Conservation (phyloP, 2,329 filamentous ascomycete species). For the Colletotrichum horii region DNA sequence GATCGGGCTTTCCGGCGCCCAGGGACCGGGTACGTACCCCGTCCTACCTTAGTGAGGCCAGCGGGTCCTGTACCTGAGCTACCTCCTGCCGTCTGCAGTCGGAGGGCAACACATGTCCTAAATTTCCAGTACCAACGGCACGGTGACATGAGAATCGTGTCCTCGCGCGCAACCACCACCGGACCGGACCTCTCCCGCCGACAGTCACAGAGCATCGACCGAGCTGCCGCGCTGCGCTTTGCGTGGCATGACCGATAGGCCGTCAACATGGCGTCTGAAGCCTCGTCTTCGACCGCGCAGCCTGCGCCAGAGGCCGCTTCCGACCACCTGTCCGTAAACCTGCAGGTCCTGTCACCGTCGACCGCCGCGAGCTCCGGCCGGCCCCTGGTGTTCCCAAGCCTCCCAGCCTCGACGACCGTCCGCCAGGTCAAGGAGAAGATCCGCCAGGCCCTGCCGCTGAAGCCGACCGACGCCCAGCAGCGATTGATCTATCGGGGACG, state of each 20-base stretch:
- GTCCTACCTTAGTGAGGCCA: conserved; percentile 13
- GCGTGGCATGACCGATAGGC: conserved; percentile 20
- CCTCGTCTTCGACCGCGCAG: conserved; percentile 28
- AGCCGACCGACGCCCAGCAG: conserved; percentile 59
- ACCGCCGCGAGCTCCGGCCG: conserved; percentile 50
- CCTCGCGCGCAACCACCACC: not conserved
- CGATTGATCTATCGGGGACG: conserved; percentile 67
- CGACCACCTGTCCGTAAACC: conserved; percentile 51
- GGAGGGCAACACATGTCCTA: conserved; percentile 19
- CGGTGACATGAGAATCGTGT: conserved; percentile 16
- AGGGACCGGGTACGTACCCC: conserved; percentile 7
- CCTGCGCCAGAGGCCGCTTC: conserved; percentile 27
- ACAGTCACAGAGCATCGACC: not conserved
- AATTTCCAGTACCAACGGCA: conserved; percentile 7
- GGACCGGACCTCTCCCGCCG: not conserved
- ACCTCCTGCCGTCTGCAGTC: conserved; percentile 1
- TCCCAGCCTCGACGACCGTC: conserved; percentile 58
- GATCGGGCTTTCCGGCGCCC: conserved; percentile 6
- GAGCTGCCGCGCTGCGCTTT: conserved; percentile 15
- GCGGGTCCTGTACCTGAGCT: conserved; percentile 15
- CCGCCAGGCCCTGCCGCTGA: conserved; percentile 53
- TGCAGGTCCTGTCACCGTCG: conserved; percentile 66
- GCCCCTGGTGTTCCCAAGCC: conserved; percentile 52
- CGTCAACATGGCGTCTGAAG: conserved; percentile 44
- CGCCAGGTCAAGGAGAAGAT: conserved; percentile 64